These are phyloP conservation scores for Silene noctiflora DNA, from an alignment of 179 eudicot species.

Conservation along the genomic window DNA sequence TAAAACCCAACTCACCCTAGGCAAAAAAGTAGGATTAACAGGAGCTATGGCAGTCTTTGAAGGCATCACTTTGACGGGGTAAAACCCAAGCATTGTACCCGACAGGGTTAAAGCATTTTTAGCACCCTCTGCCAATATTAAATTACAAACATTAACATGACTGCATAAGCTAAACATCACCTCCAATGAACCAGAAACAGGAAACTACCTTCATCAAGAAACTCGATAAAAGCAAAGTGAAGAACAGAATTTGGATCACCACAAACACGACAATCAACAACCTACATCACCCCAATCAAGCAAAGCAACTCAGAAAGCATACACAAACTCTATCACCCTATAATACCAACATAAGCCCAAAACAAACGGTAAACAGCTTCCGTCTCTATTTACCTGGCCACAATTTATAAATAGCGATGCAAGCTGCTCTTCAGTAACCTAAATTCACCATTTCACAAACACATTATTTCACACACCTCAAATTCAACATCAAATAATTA, in stretches of 20 bases:
- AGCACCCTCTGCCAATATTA: conserved; percentile 66
- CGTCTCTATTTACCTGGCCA: conserved; percentile 54
- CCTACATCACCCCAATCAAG: conserved; percentile 43
- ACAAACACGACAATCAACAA: conserved; percentile 93
- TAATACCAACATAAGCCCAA: conserved; percentile 1
- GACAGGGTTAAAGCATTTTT: conserved; percentile 78
- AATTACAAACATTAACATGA: conserved; percentile 12
- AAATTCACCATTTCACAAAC: conserved; percentile 15
- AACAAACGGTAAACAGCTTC: not conserved
- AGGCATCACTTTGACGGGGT: conserved; percentile 88
- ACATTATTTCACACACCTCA: not conserved
- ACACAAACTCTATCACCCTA: conserved; percentile 3
- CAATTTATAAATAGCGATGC: conserved; percentile 65
- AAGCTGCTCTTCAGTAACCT: conserved; percentile 86
- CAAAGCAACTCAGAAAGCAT: not conserved
- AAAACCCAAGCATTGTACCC: conserved; percentile 91
- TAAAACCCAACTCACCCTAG: conserved; percentile 50
- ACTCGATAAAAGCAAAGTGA: conserved; percentile 92
- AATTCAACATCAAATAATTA: conserved; percentile 14
- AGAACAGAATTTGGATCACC: conserved; percentile 90
- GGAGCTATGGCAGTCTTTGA: conserved; percentile 99
- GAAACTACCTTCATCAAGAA: conserved; percentile 76
- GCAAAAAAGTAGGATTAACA: conserved; percentile 88
- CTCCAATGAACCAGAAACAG: conserved; percentile 22
- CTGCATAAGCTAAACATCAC: conserved; percentile 4